phyloP scores from a whole-genome alignment of 345 rosid species.

The Erucastrum elatum region DNA sequence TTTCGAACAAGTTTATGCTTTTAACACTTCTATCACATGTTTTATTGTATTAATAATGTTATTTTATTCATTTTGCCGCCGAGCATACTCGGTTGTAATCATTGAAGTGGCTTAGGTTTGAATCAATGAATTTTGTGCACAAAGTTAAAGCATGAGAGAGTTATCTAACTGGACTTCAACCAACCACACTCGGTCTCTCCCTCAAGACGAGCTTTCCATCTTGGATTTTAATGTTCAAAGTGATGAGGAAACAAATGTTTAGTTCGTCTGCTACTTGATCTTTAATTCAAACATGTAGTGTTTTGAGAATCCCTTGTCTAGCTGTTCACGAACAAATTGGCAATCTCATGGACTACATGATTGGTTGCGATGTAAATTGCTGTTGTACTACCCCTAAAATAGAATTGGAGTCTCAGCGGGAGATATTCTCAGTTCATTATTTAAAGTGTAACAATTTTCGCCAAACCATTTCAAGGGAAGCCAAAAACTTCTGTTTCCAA shows the following conservation, averaged over 20 bases:
- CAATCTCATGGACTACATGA: constrained; percentile 2
- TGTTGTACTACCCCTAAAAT: background rate
- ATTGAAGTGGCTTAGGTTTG: too few species aligned
- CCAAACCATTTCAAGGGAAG: background rate
- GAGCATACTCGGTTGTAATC: too few species aligned
- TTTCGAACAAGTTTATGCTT: too few species aligned
- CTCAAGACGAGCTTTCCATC: background rate
- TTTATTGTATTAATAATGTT: too few species aligned
- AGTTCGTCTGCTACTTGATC: background rate
- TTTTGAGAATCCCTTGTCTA: background rate
- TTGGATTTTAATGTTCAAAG: background rate
- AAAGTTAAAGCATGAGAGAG: too few species aligned
- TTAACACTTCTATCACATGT: too few species aligned
- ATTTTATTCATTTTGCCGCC: too few species aligned
- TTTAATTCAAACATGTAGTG: background rate
- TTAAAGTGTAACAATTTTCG: background rate
- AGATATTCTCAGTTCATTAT: background rate
- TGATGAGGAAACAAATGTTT: background rate
- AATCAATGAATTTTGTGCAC: too few species aligned
- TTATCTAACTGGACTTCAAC: background rate
- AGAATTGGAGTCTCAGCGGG: background rate
- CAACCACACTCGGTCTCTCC: background rate
- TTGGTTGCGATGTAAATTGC: background rate
- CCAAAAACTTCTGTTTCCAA: background rate
- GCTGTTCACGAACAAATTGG: background rate